phyloP scores from a whole-genome alignment of 2,329 filamentous ascomycete species.

The Rutstroemia sp. region DNA sequence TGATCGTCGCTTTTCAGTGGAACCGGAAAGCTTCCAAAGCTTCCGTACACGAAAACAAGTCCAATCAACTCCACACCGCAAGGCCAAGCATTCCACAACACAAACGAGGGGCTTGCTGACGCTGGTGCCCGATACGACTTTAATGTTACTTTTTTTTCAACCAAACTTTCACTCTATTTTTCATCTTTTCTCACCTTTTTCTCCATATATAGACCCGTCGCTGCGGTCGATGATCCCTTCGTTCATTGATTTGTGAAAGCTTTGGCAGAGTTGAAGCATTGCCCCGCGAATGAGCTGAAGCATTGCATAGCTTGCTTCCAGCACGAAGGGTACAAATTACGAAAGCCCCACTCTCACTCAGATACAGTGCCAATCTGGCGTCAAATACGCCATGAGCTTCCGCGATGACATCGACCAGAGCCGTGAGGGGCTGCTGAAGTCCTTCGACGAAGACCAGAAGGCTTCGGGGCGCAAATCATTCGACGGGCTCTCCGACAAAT shows the following conservation, averaged over 20 bases:
- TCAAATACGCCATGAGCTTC: background rate
- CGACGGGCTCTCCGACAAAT: constrained; percentile 30
- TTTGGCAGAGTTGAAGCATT: too few species aligned
- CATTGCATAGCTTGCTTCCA: background rate
- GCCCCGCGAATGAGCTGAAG: background rate
- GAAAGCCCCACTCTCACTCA: too few species aligned
- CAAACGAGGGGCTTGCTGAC: too few species aligned
- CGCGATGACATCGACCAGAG: constrained; percentile 20
- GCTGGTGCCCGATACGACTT: too few species aligned
- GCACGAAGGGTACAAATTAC: too few species aligned
- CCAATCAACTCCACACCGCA: background rate
- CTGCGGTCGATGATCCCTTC: too few species aligned
- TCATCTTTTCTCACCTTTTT: too few species aligned
- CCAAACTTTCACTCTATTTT: too few species aligned
- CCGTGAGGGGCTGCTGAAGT: constrained; percentile 27
- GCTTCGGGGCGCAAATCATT: constrained; percentile 28
- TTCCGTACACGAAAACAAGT: too few species aligned
- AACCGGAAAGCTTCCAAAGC: background rate
- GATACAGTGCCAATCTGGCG: background rate
- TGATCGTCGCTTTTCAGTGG: background rate
- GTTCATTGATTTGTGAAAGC: too few species aligned
- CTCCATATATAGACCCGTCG: too few species aligned
- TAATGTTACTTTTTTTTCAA: too few species aligned
- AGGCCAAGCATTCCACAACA: background rate
- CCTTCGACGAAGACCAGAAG: constrained; percentile 20